Evolutionary conservation across 371 early-diverging fungal species (phyloP), one percentile per base, ranked within the genome.

Genomic region (Rhizopus microsporus): DNA sequence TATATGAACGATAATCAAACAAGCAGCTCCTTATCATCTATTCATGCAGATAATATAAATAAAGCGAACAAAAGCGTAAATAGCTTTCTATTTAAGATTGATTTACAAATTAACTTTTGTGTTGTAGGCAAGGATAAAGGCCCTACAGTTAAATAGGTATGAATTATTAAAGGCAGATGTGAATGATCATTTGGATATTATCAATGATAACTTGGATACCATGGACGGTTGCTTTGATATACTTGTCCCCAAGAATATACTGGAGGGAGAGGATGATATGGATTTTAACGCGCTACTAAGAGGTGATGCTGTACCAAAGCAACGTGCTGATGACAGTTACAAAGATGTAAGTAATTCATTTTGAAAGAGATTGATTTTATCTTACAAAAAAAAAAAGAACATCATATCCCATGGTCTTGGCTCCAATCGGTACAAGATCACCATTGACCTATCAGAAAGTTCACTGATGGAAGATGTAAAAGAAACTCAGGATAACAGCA

Each of bases 151-250:
- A 39, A 71, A 74, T 17, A 71, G 80, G 15, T 76, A 75, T n/a
- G 62, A 72, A 12, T 56, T 66, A 17, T 68, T 75, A 34, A 70
- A 72, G 31, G 47, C 43, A 0, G 82, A 80, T 10, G 68, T 83
- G 0, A 71, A 76, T 0, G 80, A 75, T 1, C 60, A 74, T 59
- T 37, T 71, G 0, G 72, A 81, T 1, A 64, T 74, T 8, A 77
- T 85, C n/a, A 56, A 71, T 39, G 84, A 82, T 12, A 83, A 81
- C 49, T n/a, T 83, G 12, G 51, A 64, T 32, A 72, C 62, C 13
- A 83, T 85, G 85, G 81, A 80, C 51, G 62, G 78, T 0, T 83
- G 81, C 29, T 85, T 85, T 67, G 81, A 82, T 4, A 83, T 85
- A 15, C 56, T 85, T 16, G 75, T 85, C 4, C 86, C 86, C 5